Evolutionary conservation across 306 rosid species (phyloP).

Genomic region (Medicago lupulina): DNA sequence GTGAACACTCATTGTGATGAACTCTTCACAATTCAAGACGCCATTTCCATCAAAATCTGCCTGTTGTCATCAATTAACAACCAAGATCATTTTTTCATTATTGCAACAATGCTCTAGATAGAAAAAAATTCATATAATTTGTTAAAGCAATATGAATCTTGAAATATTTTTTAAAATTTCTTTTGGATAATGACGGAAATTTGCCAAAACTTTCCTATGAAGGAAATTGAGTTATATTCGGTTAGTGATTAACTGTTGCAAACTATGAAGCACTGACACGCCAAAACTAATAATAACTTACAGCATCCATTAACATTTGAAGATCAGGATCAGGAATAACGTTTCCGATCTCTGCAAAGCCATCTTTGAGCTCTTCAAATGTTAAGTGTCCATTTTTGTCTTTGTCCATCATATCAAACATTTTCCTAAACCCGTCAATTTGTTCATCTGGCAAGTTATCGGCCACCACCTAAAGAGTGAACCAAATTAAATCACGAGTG

Average conservation of each 20-base stretch:
- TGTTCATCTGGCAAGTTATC: slow-evolving; percentile 82
- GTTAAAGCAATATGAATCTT: not conserved
- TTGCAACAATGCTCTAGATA: not conserved
- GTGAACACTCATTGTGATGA: slow-evolving; percentile 76
- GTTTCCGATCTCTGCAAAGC: slow-evolving; percentile 74
- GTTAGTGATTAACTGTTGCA: not conserved
- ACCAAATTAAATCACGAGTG: not conserved
- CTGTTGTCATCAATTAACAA: slow-evolving; percentile 48
- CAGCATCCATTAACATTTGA: slow-evolving; percentile 80
- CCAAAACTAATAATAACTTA: slow-evolving; percentile 45
- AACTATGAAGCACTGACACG: not conserved
- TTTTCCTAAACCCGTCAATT: slow-evolving; percentile 62
- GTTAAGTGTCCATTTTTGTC: slow-evolving; percentile 79
- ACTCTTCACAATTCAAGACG: slow-evolving; percentile 75
- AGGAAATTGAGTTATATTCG: not conserved
- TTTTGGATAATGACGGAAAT: not conserved
- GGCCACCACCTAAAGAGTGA: slow-evolving; percentile 75
- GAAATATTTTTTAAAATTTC: too few species aligned
- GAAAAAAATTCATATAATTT: not conserved
- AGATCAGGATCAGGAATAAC: slow-evolving; percentile 76
- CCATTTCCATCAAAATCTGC: slow-evolving; percentile 94
- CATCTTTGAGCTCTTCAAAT: slow-evolving; percentile 87
- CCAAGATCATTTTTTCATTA: not conserved
- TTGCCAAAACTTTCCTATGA: not conserved
- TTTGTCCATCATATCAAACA: slow-evolving; percentile 84